Base-by-base conservation (phyloP, 1,284 basidiomycete species). In the Cryptococcus sp. region DNA sequence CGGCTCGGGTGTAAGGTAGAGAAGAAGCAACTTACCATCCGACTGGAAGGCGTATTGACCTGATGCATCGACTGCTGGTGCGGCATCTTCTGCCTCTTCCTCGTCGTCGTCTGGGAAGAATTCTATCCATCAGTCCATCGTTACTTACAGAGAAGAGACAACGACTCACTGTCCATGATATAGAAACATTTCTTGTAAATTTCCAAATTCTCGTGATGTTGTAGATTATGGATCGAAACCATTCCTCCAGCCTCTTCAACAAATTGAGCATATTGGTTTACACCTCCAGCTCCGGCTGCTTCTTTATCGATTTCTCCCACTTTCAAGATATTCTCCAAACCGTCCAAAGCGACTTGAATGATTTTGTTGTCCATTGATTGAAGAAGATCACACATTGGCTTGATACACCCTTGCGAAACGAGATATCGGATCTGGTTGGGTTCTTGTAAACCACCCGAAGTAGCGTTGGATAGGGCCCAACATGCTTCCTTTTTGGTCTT, bases 331-430 rank as follows among this genome's bases (percentile, higher is more conserved):
- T 99, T 99, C 78, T 99, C 96, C 47, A 99, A 82, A 52, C 96
- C 96, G 72, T 99, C 94, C 42, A 99, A 84, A n/a, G 81, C 80
- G 21, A 76, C 74, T 78, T 98, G 96, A 66, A 99, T 99, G 68
- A 98, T 97, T 80, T 98, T 98, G 83, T 98, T 98, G 79, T 99
- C 96, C 89, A 98, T 93, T 79, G 91, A 93, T 43, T 85, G 87
- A 50, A 99, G 81, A 42, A 99, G 79, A 69, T 98, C 94, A 72
- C 96, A 98, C 49, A 99, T 81, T 21, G 96, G 96, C 78, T 97
- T 97, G 79, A 98, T 97, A 80, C 93, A 97, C 42, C 96, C 96
- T 74, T 98, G 94, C 24, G 83, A 82, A 56, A 99, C 96, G 53
- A 99, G 88, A 77, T 98, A 99, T 50, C 96, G 89, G 67, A 99